phyloP scores from a whole-genome alignment of 768 basidiomycete genomes.

The Mycena capillaripes region DNA sequence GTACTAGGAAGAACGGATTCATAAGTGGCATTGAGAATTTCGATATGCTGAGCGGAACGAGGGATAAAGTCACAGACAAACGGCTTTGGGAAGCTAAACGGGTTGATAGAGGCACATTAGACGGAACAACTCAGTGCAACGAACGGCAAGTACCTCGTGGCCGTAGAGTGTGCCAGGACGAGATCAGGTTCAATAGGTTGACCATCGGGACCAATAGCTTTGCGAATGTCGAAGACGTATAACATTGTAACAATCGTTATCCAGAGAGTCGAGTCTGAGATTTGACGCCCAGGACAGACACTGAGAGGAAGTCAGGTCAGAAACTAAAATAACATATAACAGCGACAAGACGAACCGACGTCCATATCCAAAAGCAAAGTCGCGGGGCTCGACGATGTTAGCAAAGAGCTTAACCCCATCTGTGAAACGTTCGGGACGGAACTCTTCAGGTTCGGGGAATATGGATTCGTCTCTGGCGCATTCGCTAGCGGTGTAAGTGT shows the following conservation, averaged over 20 bases:
- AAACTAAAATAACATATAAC: slow-evolving; percentile 9
- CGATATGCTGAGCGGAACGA: slow-evolving; percentile 13
- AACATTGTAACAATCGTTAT: slow-evolving; percentile 13
- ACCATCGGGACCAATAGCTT: slow-evolving; percentile 16
- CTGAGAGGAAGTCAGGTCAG: slow-evolving; percentile 7
- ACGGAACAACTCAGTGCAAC: slow-evolving; percentile 5
- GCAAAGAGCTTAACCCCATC: slow-evolving; percentile 12
- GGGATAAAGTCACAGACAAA: slow-evolving; percentile 15
- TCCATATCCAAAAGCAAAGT: slow-evolving; percentile 17
- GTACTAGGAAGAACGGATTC: slow-evolving; percentile 12
- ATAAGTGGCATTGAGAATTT: slow-evolving; percentile 13
- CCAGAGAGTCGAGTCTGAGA: slow-evolving; percentile 13
- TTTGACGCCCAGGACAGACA: slow-evolving; percentile 15
- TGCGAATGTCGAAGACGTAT: slow-evolving; percentile 17
- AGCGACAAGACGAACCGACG: slow-evolving; percentile 14
- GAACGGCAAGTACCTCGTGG: slow-evolving; percentile 6
- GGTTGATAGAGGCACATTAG: slow-evolving; percentile 10
- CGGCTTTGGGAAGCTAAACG: slow-evolving; percentile 14
- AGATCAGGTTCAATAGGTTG: slow-evolving; percentile 16
- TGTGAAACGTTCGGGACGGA: slow-evolving; percentile 17
- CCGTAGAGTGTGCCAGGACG: slow-evolving; percentile 10
- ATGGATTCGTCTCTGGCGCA: slow-evolving; percentile 15
- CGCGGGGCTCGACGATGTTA: slow-evolving; percentile 14
- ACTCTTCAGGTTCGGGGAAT: slow-evolving; percentile 13
- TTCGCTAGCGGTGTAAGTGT: slow-evolving; percentile 10